Conservation (phyloP, 129 eudicot genomes). For the Silybum marianum region DNA sequence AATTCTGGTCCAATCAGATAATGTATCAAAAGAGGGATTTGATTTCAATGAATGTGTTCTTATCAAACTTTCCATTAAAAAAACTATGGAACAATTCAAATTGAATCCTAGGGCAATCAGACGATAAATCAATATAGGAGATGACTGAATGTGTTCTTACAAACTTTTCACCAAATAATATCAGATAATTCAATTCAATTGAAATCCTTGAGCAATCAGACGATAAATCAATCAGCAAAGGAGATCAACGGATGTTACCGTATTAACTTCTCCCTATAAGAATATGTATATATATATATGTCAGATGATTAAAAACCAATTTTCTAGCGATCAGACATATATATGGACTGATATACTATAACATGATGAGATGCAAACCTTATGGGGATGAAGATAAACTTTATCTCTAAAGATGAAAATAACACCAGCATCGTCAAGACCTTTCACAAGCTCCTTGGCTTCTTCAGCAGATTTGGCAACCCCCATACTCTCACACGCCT, state of each 20-base stretch:
- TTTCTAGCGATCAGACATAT: background rate
- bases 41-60: background rate
- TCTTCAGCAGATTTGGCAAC: conserved; percentile 59
- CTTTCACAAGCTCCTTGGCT: conserved; percentile 62
- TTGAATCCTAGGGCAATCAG: background rate
- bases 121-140: background rate
- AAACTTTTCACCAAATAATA: background rate
- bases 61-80: background rate
- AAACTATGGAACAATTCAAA: background rate
- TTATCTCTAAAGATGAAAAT: conserved; percentile 68
- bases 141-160: too few species aligned
- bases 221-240: background rate
- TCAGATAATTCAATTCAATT: background rate
- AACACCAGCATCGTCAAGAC: conserved; percentile 78
- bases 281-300: too few species aligned
- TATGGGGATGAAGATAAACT: conserved; percentile 84
- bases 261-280: background rate
- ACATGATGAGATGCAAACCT: conserved; percentile 35
- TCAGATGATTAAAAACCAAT: background rate
- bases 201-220: background rate
- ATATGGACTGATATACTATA: background rate
- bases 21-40: background rate
- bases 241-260: background rate
- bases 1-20: background rate
- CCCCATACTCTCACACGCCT: conserved; percentile 56